These are phyloP conservation scores for Tephrocybe sp. DNA, from an alignment of 768 basidiomycete genomes.

Conservation along the genomic window DNA sequence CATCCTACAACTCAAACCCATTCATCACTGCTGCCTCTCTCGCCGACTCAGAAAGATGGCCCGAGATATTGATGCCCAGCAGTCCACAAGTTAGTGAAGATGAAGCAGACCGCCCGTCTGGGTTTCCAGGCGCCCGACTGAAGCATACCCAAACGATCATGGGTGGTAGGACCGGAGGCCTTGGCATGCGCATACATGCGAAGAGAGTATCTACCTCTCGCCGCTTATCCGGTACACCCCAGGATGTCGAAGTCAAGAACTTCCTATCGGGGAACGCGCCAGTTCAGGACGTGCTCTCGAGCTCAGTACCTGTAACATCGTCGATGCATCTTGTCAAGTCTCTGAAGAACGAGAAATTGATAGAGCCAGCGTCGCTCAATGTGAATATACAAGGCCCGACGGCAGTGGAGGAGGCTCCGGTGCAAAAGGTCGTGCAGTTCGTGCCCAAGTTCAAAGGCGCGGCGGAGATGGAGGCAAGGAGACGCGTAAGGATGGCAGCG, in stretches of 20 bases:
- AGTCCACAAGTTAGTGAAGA: conserved; percentile 76
- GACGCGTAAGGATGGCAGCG: conserved; percentile 66
- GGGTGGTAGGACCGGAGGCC: conserved; percentile 66
- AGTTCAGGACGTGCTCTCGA: conserved; percentile 31
- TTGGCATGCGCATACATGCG: conserved; percentile 77
- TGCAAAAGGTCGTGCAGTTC: conserved; percentile 57
- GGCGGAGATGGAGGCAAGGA: conserved; percentile 82
- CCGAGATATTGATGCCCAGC: conserved; percentile 72
- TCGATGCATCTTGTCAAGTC: conserved; percentile 24
- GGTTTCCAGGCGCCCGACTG: conserved; percentile 55
- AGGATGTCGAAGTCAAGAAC: conserved; percentile 34
- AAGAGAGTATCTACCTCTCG: conserved; percentile 56
- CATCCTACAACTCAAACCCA: conserved; percentile 76
- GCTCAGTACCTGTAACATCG: conserved; percentile 27
- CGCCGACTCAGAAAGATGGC: conserved; percentile 80
- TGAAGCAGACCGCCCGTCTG: conserved; percentile 52
- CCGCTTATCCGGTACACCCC: conserved; percentile 41
- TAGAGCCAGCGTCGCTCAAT: conserved; percentile 28
- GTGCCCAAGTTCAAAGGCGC: conserved; percentile 80
- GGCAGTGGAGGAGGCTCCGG: conserved; percentile 42
- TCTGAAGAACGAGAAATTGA: conserved; percentile 11
- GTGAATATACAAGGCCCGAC: conserved; percentile 43
- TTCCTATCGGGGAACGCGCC: conserved; percentile 32
- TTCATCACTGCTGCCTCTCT: conserved; percentile 81
- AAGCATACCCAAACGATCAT: conserved; percentile 91